Evolutionary conservation across 2,329 filamentous ascomycete genomes (phyloP).

Genomic region (Ascomycota sp.): DNA sequence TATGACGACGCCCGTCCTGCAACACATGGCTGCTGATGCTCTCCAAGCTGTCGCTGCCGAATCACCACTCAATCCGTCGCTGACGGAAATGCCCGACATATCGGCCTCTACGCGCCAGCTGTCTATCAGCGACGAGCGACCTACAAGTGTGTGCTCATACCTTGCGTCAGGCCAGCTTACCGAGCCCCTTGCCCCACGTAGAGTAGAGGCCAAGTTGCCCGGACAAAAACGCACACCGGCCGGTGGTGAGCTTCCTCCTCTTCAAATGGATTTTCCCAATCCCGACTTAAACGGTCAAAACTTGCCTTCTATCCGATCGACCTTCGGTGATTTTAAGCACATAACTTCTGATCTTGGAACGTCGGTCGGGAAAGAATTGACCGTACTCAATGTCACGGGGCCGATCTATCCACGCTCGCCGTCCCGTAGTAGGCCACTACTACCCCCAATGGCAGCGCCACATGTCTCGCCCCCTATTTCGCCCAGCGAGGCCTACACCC

Average conservation of each 20-base stretch:
- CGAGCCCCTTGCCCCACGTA: too few relatives aligned
- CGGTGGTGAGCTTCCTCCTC: conserved; percentile 13
- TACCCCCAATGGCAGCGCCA: conserved; percentile 9
- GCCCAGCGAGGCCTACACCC: conserved; percentile 22
- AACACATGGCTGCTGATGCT: conserved; percentile 12
- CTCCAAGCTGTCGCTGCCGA: conserved; percentile 9
- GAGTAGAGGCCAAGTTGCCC: conserved; percentile 6
- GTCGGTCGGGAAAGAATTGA: conserved; percentile 12
- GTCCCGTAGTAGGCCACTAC: conserved; percentile 10
- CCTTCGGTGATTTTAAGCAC: conserved; percentile 14
- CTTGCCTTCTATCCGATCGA: conserved; percentile 17
- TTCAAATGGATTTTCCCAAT: conserved; percentile 15
- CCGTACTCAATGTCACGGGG: conserved; percentile 6
- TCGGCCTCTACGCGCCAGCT: conserved; percentile 10
- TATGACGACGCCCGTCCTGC: conserved; percentile 6
- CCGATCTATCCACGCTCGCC: conserved; percentile 14
- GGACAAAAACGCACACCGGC: conserved; percentile 6
- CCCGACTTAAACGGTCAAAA: conserved; percentile 13
- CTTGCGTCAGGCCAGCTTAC: too few relatives aligned
- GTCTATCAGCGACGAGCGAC: conserved; percentile 13
- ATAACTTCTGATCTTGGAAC: conserved; percentile 10
- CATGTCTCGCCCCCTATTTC: conserved; percentile 25
- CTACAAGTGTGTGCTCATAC: neutral
- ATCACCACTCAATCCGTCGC: conserved; percentile 2
- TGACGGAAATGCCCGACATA: conserved; percentile 9